These are phyloP conservation scores for Apodospora peruviana DNA, from an alignment of 495 filamentous ascomycete genomes.

Conservation along the genomic window DNA sequence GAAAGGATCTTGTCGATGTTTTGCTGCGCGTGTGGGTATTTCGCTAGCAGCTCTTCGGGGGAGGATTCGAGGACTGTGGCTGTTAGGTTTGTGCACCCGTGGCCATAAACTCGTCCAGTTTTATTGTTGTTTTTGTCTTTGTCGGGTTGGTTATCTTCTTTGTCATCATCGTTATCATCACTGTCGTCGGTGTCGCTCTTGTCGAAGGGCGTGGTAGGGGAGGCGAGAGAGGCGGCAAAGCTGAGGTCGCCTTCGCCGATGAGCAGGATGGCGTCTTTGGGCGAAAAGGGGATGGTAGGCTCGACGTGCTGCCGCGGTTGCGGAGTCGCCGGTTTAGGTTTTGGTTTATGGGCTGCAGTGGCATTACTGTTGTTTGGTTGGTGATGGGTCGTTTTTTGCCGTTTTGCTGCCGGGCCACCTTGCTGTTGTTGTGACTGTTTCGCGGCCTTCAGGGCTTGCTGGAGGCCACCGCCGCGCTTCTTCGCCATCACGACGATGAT, in stretches of 20 bases:
- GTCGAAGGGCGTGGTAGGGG: slow-evolving; percentile 51
- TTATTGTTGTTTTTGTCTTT: slow-evolving; percentile 44
- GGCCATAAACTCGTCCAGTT: no score
- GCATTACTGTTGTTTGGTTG: not conserved
- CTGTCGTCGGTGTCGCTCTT: slow-evolving; percentile 41
- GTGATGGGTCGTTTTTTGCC: no score
- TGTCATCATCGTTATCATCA: slow-evolving; percentile 47
- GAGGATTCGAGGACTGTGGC: slow-evolving; percentile 44
- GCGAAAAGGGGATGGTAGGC: slow-evolving; percentile 69
- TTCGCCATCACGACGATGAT: not conserved
- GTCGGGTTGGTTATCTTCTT: slow-evolving; percentile 73
- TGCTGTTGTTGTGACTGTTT: not conserved
- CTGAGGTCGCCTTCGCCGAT: slow-evolving; percentile 94
- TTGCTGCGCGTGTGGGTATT: slow-evolving; percentile 70
- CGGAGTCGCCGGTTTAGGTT: slow-evolving; percentile 8
- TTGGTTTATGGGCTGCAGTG: not conserved
- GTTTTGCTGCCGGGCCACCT: slow-evolving; percentile 1
- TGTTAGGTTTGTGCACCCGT: slow-evolving; percentile 53
- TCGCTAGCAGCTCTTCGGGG: slow-evolving; percentile 45
- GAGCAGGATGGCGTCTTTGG: slow-evolving; percentile 67
- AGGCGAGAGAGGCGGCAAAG: slow-evolving; percentile 70
- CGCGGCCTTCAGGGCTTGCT: not conserved
- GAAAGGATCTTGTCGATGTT: slow-evolving; percentile 51
- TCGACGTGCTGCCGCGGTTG: slow-evolving; percentile 32
- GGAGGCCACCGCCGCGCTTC: not conserved